Percentiles rank a stretch among this genome's conserved stretches.
Conservation (phyloP, 2,329 filamentous ascomycete species). For the Aureobasidium pullulans region DNA sequence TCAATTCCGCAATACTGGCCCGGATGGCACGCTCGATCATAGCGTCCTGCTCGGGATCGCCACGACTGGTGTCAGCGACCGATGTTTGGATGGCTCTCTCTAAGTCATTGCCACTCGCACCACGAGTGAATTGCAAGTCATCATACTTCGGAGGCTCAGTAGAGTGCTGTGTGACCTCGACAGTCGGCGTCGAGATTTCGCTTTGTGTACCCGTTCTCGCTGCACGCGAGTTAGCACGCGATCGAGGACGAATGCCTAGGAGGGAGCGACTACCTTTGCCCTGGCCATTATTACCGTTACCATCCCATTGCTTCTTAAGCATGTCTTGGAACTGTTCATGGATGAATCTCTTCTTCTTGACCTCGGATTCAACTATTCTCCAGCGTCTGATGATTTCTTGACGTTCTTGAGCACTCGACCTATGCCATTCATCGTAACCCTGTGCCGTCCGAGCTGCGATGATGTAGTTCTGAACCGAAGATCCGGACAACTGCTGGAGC, state of each 20-base stretch:
- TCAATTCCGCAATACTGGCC: constrained; percentile 58
- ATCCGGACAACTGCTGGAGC: constrained; percentile 60
- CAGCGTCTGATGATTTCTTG: constrained; percentile 59
- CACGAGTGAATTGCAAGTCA: constrained; percentile 38
- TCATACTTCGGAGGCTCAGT: constrained; percentile 22
- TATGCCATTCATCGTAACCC: constrained; percentile 59
- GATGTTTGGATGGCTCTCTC: constrained; percentile 65
- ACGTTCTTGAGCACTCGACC: constrained; percentile 51
- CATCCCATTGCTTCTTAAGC: constrained; percentile 29
- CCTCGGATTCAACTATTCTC: constrained; percentile 52
- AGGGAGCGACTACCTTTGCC: neutral
- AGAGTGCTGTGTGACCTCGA: constrained; percentile 20
- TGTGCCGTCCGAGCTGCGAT: constrained; percentile 68
- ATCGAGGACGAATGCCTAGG: neutral
- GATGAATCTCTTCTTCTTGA: constrained; percentile 50
- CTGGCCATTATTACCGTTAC: constrained; percentile 10
- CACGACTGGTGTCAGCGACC: constrained; percentile 62
- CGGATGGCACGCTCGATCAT: constrained; percentile 67
- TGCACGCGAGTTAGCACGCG: constrained; percentile 1
- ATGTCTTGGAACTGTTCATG: constrained; percentile 46
- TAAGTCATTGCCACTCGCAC: constrained; percentile 40
- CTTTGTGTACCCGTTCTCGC: neutral
- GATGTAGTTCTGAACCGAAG: constrained; percentile 70
- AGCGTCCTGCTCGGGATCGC: constrained; percentile 62
- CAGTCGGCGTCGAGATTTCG: neutral